Evolutionary conservation across 2,329 filamentous ascomycete genomes (phyloP), one percentile per base, ranked within the genome.

Genomic region (Incumbomyces lentus): DNA sequence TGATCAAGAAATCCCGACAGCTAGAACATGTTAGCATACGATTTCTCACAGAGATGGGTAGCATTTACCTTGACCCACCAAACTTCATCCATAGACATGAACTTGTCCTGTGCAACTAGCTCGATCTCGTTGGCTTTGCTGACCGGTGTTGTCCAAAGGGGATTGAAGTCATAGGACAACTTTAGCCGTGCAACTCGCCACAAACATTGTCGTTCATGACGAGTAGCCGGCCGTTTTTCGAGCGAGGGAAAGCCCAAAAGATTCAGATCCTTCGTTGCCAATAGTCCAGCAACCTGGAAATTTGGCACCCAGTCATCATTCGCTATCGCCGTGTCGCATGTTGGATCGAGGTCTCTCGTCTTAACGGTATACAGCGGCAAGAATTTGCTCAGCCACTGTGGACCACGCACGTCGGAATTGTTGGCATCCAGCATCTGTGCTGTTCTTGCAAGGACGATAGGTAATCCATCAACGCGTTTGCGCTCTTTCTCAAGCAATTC

Each of bases 1-100:
- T 72, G 64, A 49, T 72, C 68, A 61, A 68, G 65, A 54, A 73
- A 73, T 57, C 71, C 70, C 36, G 69, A 69, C 42, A 71, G 64
- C 68, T 70, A 17, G 19, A 35, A 19, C 6, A 33, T 47, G 37
- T 51, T 38, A 55, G 40, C 46, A 47, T 56, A 47, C 57, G 49
- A 31, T 45, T n/a, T 37, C 11, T 46, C 11, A 19, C 41, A 39
- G 31, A 44, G 45, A 26, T 19, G 31, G 29, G 17, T 18, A 35
- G 32, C 41, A 52, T 64, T 55, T 61, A 70, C 68, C 62, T 65
- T 69, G 49, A 73, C 65, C 70, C 70, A 73, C 52, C 73, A 73
- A 40, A 73, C 60, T 59, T 69, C 68, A 47, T 70, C 64, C 67
- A 73, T 68, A 22, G 62, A 62, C 52, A 68, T 67, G 59, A 71